Base-by-base conservation (phyloP, 495 filamentous ascomycete species). In the Neurospora sp. region DNA sequence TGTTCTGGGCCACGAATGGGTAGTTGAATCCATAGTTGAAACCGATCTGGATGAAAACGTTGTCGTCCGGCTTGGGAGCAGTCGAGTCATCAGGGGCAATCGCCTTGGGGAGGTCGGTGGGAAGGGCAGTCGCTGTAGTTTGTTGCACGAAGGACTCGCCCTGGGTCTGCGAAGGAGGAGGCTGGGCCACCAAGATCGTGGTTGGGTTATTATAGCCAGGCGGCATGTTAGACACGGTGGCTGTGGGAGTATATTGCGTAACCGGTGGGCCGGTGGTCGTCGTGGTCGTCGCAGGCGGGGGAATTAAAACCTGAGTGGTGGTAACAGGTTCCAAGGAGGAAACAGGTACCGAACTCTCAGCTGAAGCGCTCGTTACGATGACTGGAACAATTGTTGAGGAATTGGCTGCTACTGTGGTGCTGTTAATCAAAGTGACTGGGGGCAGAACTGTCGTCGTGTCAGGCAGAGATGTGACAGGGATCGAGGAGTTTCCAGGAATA, bases 21-120 rank as follows among this genome's bases (percentile, higher is more conserved):
- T 96, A 99, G 78, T 96, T 94, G 74, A 96, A 88, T 5, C 86
- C 84, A 77, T 89, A 90, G 37, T 88, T 83, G 86, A 98, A 97
- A 14, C 93, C 96, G 73, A 99, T 85, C 77, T 97, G 93, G 74
- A 97, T 90, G 75, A 94, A 79, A 23, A 73, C 80, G 2, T 87
- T 88, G 76, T 92, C 92, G 3, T 82, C 78, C 2, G 94, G 93
- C 48, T 82, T 79, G 23, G 77, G 62, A 1, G 42, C 69, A 14
- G 46, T 14, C 9, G 74, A 70, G 10, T 76, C 73, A 31, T 81
- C 79, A 11, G 94, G 94, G 27, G 88, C 86, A 74, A 98, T 96
- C 38, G 92, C 88, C 73, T 88, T 88, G 11, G 95, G 94, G 54
- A 96, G 84, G 39, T 81, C 79, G 0, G 89, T 86, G 0, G 92